Evolutionary conservation across 1,284 basidiomycete species (phyloP).

Genomic region (Hymenochaete sp.): DNA sequence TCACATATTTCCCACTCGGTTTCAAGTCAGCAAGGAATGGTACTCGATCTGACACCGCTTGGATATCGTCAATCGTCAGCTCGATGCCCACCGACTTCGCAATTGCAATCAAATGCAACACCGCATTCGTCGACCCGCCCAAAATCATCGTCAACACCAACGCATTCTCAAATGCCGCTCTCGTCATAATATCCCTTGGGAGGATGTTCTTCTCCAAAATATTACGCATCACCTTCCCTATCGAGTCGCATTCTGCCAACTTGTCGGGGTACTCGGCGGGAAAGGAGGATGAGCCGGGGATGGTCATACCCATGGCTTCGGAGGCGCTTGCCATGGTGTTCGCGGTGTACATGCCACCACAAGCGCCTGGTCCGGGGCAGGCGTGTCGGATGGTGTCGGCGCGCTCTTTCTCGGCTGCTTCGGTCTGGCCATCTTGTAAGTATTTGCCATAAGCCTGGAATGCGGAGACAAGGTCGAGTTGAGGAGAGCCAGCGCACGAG

Average conservation of each 20-base stretch:
- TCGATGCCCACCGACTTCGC: constrained; percentile 82
- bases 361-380: constrained; percentile 93
- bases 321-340: constrained; percentile 94
- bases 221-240: constrained; percentile 77
- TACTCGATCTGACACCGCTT: constrained; percentile 72
- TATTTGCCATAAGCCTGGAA: constrained; percentile 95
- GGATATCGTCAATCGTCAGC: constrained; percentile 81
- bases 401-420: constrained; percentile 71
- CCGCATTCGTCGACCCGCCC: constrained; percentile 90
- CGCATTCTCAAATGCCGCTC: constrained; percentile 92
- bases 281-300: constrained; percentile 93
- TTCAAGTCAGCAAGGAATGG: constrained; percentile 89
- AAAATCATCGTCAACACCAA: constrained; percentile 94
- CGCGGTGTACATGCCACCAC: constrained; percentile 95
- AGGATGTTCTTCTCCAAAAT: constrained; percentile 88
- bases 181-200: constrained; percentile 94
- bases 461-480: constrained; percentile 89
- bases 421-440: constrained; percentile 80
- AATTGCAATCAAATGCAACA: constrained; percentile 84
- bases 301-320: constrained; percentile 90
- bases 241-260: constrained; percentile 69
- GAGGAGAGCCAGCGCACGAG: constrained; percentile 70
- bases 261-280: constrained; percentile 90
- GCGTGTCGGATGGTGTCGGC: constrained; percentile 84
- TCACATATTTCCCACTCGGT: constrained; percentile 84